phyloP scores from a whole-genome alignment of 208 protist genomes.

The Balamuthia mandrillaris region DNA sequence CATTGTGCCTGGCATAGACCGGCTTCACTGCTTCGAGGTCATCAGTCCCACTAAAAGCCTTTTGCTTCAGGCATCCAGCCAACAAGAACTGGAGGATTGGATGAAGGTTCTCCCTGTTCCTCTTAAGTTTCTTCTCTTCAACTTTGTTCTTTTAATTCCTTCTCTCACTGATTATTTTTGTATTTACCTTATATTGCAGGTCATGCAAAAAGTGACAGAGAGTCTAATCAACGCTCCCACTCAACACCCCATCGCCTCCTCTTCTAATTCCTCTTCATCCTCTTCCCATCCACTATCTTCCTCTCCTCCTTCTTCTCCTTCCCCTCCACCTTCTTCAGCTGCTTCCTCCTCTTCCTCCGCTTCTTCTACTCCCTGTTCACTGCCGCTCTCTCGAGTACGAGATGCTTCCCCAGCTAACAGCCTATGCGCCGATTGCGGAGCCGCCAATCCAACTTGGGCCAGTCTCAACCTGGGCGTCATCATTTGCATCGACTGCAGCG shows the following conservation, averaged over 20 bases:
- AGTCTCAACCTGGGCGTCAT: constrained; percentile 67
- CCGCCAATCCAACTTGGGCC: constrained; percentile 57
- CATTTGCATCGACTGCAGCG: constrained; percentile 69
- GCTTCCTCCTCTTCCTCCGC: neutral
- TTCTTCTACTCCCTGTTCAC: neutral
- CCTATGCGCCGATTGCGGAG: constrained; percentile 16
- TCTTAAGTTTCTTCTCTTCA: too few relatives aligned
- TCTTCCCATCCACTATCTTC: neutral
- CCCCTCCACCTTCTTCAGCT: neutral
- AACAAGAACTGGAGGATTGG: neutral
- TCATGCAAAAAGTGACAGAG: neutral
- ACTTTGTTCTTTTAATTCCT: too few relatives aligned
- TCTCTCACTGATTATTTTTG: neutral
- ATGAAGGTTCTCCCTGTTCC: neutral
- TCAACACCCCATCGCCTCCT: neutral
- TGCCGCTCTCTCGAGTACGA: neutral
- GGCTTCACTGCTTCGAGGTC: neutral
- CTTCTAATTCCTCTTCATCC: neutral
- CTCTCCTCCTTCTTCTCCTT: neutral
- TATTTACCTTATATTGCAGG: neutral
- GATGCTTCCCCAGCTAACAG: neutral
- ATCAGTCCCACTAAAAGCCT: neutral
- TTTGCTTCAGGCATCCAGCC: neutral
- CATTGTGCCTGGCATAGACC: neutral
- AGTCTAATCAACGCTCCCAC: neutral